phyloP scores from a whole-genome alignment of 148 eudicot genomes.

The Chenopodium quinoa region DNA sequence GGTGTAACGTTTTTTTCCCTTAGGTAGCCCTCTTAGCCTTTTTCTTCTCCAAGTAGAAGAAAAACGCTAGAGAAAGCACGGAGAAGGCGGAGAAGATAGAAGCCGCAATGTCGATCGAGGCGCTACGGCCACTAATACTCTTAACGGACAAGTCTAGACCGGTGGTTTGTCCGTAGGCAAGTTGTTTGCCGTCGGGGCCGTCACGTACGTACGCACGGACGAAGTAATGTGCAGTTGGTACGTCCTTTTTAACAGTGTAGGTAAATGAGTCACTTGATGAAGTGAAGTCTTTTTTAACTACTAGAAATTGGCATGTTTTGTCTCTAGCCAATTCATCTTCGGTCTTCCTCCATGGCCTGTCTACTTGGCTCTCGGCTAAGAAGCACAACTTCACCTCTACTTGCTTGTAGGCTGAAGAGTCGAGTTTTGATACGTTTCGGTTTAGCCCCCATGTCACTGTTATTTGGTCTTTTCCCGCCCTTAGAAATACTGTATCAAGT shows the following conservation, averaged over 20 bases:
- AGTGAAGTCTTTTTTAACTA: slow-evolving; percentile 34
- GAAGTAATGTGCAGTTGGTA: slow-evolving; percentile 65
- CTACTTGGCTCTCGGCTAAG: slow-evolving; percentile 58
- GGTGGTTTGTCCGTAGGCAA: slow-evolving; percentile 60
- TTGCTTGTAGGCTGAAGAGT: slow-evolving; percentile 50
- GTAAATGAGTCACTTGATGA: slow-evolving; percentile 33
- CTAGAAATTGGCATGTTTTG: slow-evolving; percentile 63
- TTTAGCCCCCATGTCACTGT: slow-evolving; percentile 53
- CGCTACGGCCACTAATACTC: slow-evolving; percentile 62
- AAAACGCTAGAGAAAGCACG: slow-evolving; percentile 50
- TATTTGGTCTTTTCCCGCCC: slow-evolving; percentile 45
- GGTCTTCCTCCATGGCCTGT: slow-evolving; percentile 75
- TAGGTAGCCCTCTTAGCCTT: slow-evolving; percentile 23
- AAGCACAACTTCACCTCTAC: slow-evolving; percentile 66
- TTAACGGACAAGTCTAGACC: slow-evolving; percentile 34
- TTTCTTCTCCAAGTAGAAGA: slow-evolving; percentile 76
- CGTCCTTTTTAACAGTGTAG: slow-evolving; percentile 43
- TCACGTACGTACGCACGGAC: slow-evolving; percentile 55
- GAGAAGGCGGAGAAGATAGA: slow-evolving; percentile 67
- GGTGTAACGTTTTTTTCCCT: not conserved
- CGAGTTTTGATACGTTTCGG: slow-evolving; percentile 19
- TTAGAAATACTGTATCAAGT: slow-evolving; percentile 25
- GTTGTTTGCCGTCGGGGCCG: slow-evolving; percentile 19
- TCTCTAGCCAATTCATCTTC: slow-evolving; percentile 49
- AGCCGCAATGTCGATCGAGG: slow-evolving; percentile 58